Evolutionary conservation across 345 rosid species (phyloP).

Genomic region (Cardamine resedifolia): DNA sequence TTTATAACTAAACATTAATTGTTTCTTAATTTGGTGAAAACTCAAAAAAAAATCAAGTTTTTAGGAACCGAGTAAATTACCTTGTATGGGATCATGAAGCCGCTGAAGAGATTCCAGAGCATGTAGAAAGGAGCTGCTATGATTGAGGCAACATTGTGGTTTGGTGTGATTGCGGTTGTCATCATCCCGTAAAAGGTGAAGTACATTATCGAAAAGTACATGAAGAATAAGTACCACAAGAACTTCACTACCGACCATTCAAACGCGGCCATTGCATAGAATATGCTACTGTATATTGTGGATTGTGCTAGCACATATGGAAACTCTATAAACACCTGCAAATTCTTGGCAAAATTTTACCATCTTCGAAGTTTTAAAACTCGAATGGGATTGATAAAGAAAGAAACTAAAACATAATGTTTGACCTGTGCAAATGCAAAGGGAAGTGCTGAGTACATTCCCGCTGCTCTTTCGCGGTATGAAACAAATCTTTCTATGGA

Average conservation of each 20-base stretch:
- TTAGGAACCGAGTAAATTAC: constrained; percentile 36
- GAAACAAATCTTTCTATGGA: constrained; percentile 93
- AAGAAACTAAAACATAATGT: neutral
- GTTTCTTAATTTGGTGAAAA: too few species aligned
- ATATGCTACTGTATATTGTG: constrained; percentile 64
- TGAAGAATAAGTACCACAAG: constrained; percentile 86
- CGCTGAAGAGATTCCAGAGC: constrained; percentile 99
- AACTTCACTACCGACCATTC: constrained; percentile 84
- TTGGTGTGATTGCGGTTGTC: constrained; percentile 96
- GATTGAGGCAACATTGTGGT: constrained; percentile 88
- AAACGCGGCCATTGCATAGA: constrained; percentile 90
- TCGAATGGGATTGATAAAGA: neutral
- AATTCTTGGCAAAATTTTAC: neutral
- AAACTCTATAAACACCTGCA: constrained; percentile 88
- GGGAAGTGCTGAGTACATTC: constrained; percentile 92
- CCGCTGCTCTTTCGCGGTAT: constrained; percentile 92
- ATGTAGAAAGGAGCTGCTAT: constrained; percentile 92
- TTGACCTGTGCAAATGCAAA: constrained; percentile 94
- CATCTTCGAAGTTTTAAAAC: neutral
- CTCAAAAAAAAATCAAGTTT: too few species aligned
- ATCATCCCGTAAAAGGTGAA: constrained; percentile 98
- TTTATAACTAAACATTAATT: neutral
- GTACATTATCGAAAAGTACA: constrained; percentile 85
- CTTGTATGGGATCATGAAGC: constrained; percentile 94
- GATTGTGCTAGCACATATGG: constrained; percentile 88